A percentile compares a stretch with the other conserved stretches of the same genome.
Evolutionary conservation across 306 rosid genomes (phyloP).

Genomic region (Castanea sativa): DNA sequence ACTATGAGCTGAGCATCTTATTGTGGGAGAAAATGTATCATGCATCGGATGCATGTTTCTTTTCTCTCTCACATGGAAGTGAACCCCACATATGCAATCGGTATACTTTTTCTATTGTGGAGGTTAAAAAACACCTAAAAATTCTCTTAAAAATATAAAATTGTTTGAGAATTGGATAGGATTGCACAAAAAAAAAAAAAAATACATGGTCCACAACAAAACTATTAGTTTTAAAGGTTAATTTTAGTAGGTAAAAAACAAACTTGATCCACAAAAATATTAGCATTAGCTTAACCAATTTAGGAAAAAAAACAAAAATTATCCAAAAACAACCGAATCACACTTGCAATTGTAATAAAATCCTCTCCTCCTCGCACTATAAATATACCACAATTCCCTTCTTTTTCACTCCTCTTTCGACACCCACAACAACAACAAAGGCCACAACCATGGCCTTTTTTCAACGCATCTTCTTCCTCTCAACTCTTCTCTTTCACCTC

Average conservation of each 20-base stretch:
- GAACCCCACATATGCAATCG: fast-evolving
- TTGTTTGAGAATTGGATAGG: neutral
- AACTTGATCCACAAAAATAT: neutral
- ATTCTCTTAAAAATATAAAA: no score
- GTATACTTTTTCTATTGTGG: fast-evolving
- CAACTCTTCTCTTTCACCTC: slow-evolving; percentile 41
- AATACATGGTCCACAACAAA: no score
- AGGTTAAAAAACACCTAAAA: no score
- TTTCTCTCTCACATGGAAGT: no score
- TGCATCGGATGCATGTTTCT: no score
- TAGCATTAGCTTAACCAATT: no score
- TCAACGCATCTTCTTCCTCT: neutral
- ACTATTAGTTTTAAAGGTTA: no score
- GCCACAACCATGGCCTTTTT: slow-evolving; percentile 22
- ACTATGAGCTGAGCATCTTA: no score
- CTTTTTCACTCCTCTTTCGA: neutral
- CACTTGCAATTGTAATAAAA: no score
- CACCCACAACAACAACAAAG: neutral
- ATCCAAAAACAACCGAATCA: neutral
- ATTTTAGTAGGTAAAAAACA: neutral
- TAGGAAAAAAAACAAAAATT: no score
- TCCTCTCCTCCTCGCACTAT: neutral
- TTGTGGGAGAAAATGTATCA: no score
- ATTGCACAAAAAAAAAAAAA: neutral
- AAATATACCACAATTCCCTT: neutral